Conservation (phyloP, 257 asterid species). For the Scutellaria barbata region DNA sequence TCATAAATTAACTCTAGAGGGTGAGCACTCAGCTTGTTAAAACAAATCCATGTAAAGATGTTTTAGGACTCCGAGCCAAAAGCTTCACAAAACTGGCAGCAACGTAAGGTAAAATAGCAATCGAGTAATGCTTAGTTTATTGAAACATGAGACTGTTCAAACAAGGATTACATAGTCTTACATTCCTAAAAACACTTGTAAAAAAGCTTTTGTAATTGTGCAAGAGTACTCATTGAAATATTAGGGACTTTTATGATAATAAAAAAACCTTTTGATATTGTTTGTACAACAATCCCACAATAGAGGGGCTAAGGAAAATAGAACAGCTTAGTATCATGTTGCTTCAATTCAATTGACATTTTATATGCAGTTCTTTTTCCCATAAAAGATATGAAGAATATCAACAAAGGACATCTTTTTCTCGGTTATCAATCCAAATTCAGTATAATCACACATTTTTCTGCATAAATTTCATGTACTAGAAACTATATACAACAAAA, state of each 20-base stretch:
- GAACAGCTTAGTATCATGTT: not conserved
- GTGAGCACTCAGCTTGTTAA: not conserved
- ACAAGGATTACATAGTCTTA: not conserved
- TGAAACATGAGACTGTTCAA: not conserved
- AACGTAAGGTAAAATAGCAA: not conserved
- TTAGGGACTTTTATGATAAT: not conserved
- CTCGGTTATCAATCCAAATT: not conserved
- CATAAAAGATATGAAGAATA: not conserved
- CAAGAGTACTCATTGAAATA: not conserved
- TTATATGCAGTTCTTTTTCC: not conserved
- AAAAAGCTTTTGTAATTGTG: not conserved
- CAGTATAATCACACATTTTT: not conserved
- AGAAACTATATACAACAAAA: too few relatives aligned
- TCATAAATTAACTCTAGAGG: not conserved
- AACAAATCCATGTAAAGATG: not conserved
- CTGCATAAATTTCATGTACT: too few relatives aligned
- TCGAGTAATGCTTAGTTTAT: not conserved
- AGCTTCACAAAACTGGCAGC: not conserved
- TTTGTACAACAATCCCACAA: not conserved
- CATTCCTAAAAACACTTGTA: not conserved
- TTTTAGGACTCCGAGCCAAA: not conserved
- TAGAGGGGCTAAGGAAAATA: slow-evolving; percentile 11
- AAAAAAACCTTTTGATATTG: not conserved
- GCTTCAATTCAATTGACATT: not conserved
- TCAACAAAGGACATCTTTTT: not conserved